Evolutionary conservation across 2,329 filamentous ascomycete species (phyloP), one percentile per base, ranked within the genome.

Genomic region (Pseudogymnoascus sp.): DNA sequence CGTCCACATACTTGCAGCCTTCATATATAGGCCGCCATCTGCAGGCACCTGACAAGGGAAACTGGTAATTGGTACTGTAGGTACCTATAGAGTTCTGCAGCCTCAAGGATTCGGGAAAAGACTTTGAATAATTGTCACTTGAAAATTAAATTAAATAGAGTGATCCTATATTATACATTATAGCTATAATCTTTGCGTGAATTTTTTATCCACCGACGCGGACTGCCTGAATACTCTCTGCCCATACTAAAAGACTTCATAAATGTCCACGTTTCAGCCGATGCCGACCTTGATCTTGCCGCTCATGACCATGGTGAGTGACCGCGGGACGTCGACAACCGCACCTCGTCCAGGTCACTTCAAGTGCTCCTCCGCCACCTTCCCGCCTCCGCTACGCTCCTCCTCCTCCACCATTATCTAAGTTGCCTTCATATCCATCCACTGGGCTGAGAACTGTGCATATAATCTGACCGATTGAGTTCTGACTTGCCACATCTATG

Each of bases 381-480:
- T 55, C 26, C n/a, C 49, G 16, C 29, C 49, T 33, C 29, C 8
- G 29, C 49, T 33, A 19, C 26, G 10, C 41, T 31, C 26, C 14
- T 33, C 49, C 19, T 11, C n/a, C n/a, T 10, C 45, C 26, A 12
- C 26, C 26, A 33, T 19, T 19, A 55, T 55, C 29, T 14, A 55
- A 55, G 6, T n/a, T 55, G n/a, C 49, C 31, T 33, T 21, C 6
- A 4, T 55, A 33, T 33, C 12, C 29, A 55, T 23, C 29, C 31
- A 55, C 29, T 19, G 16, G 49, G 10, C n/a, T 16, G 26, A 33
- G 49, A 33, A 33, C 6, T 55, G 49, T 33, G 11, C 14, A 33
- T 55, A 33, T 55, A 55, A 19, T 33, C 16, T 55, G 49, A 55
- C 29, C 49, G 49, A 55, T 29, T 55, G 49, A 55, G 49, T 55